Base-by-base conservation (phyloP, 768 basidiomycete genomes). In the Solioccasus polychromus region DNA sequence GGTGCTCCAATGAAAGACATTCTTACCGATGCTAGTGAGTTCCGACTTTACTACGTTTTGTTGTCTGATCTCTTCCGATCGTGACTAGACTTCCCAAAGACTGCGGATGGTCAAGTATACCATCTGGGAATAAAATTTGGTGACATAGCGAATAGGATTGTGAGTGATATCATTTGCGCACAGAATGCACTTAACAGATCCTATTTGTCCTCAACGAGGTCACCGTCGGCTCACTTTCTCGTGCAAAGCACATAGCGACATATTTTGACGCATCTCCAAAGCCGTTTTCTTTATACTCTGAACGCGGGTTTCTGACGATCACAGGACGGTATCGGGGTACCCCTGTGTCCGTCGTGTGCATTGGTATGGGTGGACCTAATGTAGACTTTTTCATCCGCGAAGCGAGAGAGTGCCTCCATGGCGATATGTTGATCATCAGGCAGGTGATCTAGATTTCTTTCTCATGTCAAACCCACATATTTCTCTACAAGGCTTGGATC, bases 301-400 rank as follows among this genome's bases (percentile, higher is more conserved):
- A 89, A 55, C 76, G 89, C 38, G 87, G 88, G 3, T 92, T 89
- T 64, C 63, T 80, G 48, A 86, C 82, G 4, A 75, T 86, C 40
- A 86, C 85, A 5, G 86, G 85, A 10, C 71, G 76, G 26, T 86
- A 80, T 63, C 73, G 71, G 35, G 77, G 76, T 37, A 63, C 75
- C 14, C 85, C 87, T 8, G 63, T 91, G 23, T 85, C 83, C 6
- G 77, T 91, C 31, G 71, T 88, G 32, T 85, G 83, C 52, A 89
- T 90, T 44, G 89, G 89, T 11, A 92, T 91, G 89, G 89, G 89
- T 17, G 72, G 69, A 48, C 78, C 88, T 1, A 91, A 88, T 67
- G 84, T 83, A 69, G 89, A 92, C 64, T 92, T 91, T 67, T 88
- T 91, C 61, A 77, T 92, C 18, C 78, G 88, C 51, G 88, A 92